phyloP scores from a whole-genome alignment of 1,139 yeast genomes.

The Geotrichum citri-aurantii region DNA sequence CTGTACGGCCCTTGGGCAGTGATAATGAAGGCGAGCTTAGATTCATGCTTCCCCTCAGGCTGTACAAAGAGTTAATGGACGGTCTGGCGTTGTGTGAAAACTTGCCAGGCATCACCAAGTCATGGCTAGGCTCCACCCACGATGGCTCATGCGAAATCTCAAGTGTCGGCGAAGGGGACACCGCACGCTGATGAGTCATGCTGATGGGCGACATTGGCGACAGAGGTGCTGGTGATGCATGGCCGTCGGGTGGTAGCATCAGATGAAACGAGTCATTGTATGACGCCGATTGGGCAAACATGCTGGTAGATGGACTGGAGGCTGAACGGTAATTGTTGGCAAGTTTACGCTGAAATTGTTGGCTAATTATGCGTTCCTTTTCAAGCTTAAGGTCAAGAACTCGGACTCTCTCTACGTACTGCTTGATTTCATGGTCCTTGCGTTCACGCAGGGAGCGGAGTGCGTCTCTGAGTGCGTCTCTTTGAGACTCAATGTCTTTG shows the following conservation, averaged over 20 bases:
- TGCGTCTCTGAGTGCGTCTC: constrained; percentile 41
- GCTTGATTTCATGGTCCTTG: constrained; percentile 37
- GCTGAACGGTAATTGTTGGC: constrained; percentile 8
- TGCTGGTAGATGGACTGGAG: neutral
- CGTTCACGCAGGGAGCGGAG: constrained; percentile 36
- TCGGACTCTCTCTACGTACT: constrained; percentile 30
- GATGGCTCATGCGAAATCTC: constrained; percentile 31
- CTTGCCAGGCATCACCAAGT: neutral
- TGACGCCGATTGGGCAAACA: neutral
- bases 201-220: neutral
- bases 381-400: constrained; percentile 32
- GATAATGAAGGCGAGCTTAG: constrained; percentile 19
- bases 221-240: neutral
- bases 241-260: neutral
- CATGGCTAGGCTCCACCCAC: constrained; percentile 26
- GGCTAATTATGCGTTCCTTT: constrained; percentile 22
- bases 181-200: neutral
- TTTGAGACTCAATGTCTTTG: constrained; percentile 38
- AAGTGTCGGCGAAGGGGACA: constrained; percentile 27
- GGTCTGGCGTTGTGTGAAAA: neutral
- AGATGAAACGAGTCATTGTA: neutral
- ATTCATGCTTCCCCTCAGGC: constrained; percentile 3
- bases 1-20: constrained; percentile 24
- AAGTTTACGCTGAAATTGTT: constrained; percentile 28
- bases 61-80: neutral